Evolutionary conservation across 2,329 filamentous ascomycete species (phyloP).

Genomic region (Zasmidium citrigriseum): DNA sequence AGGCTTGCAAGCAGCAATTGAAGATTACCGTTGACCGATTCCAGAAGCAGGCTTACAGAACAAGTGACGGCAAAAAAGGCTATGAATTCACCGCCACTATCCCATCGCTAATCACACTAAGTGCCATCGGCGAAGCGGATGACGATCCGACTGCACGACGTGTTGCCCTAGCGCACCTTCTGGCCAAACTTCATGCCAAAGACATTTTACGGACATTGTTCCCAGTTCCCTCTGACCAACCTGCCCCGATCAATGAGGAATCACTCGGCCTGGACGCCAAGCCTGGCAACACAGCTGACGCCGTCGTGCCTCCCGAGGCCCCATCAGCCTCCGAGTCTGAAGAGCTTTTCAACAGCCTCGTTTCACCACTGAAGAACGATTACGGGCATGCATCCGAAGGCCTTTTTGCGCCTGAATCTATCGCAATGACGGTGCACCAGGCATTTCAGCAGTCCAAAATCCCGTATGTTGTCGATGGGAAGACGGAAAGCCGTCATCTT

Average conservation of each 20-base stretch:
- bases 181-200: background rate
- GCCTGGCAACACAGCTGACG: too few relatives aligned
- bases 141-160: background rate
- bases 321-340: background rate
- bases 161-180: background rate
- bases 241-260: too few relatives aligned
- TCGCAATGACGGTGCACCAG: background rate
- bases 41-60: background rate
- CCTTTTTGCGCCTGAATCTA: background rate
- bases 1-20: background rate
- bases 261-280: too few relatives aligned
- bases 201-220: too few relatives aligned
- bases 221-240: too few relatives aligned
- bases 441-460: background rate
- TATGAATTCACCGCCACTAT: background rate
- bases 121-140: background rate
- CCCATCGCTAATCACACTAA: background rate
- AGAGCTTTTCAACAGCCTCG: background rate
- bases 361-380: background rate
- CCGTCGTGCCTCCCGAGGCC: background rate
- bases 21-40: background rate
- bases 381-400: background rate
- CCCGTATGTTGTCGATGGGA: background rate
- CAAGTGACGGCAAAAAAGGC: background rate
- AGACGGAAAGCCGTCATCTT: background rate